Base-by-base conservation (phyloP, 2,329 filamentous ascomycete genomes). In the Magnaporthiopsis rhizophila region DNA sequence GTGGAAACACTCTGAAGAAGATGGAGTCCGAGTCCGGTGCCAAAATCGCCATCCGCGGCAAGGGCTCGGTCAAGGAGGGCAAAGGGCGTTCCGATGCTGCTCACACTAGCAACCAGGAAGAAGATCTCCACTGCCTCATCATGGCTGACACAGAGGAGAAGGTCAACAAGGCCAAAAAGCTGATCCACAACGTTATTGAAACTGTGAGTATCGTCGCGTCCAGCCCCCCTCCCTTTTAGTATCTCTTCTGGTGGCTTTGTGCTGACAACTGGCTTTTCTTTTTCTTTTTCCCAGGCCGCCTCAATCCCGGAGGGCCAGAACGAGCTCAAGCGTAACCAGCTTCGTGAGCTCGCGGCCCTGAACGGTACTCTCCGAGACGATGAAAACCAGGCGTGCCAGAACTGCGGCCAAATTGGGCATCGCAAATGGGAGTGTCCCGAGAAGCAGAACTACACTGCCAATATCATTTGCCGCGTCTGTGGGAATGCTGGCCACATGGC, bases 111-210 rank as follows among this genome's bases (percentile, higher is more conserved):
- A 99, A 99, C 83, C 95, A 99, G 85, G 95, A 99, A 82, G 95
- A 99, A 80, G 95, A 99, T 77, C 84, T 99, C 65, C 95, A 99
- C 80, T 99, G 95, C 79, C 82, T 99, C 75, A 98, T 99, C 80
- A 99, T 99, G 95, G 95, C 95, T 73, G 95, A 99, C 74, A 98
- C 94, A 53, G 96, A 99, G 81, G 95, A 99, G 68, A 99, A 99
- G 81, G 93, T 99, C 75, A 96, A 96, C 82, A 99, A 98, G 80
- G 95, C 95, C 69, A 99, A 98, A 83, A 92, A 96, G 79, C 80
- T 98, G 67, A 97, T 99, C 68, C 94, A 99, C 79, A 97, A 98
- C 70, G 90, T 99, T 73, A 98, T 99, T 74, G 95, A 99, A 79
- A 99, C 95, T 66, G 94, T 96, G 83, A 81, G 89, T 85, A 30